Percentiles rank a stretch among this genome's conserved stretches.
phyloP scores from a whole-genome alignment of 2,329 filamentous ascomycete species.

The Claviceps africana region DNA sequence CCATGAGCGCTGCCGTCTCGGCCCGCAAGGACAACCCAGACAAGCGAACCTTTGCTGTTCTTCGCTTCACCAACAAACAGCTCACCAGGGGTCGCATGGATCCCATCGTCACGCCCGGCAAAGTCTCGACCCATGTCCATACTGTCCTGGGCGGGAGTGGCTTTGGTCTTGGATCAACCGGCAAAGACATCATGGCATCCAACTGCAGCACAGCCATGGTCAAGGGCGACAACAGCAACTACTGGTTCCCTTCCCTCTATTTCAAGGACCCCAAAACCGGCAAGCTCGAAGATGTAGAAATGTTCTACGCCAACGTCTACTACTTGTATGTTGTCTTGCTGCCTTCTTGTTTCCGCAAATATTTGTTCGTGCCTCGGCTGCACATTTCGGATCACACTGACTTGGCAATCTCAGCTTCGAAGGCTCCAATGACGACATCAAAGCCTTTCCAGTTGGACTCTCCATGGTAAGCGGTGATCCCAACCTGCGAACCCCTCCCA shows the following conservation, averaged over 20 bases:
- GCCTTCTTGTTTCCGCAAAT: not conserved
- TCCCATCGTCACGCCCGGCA: conserved; percentile 52
- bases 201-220: conserved; percentile 58
- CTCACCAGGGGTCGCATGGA: conserved; percentile 51
- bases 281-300: conserved; percentile 49
- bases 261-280: conserved; percentile 50
- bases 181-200: conserved; percentile 43
- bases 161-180: conserved; percentile 49
- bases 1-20: conserved; percentile 22
- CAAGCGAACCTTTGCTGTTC: conserved; percentile 47
- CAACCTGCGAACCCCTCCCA: conserved; percentile 41
- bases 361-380: not conserved
- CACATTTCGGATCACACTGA: not conserved
- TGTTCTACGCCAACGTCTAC: conserved; percentile 64
- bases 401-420: conserved; percentile 33
- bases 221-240: conserved; percentile 56
- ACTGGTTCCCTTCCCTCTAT: conserved; percentile 64
- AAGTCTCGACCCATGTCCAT: conserved; percentile 49
- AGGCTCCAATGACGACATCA: conserved; percentile 48
- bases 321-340: conserved; percentile 40
- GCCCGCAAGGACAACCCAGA: conserved; percentile 29
- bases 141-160: conserved; percentile 56
- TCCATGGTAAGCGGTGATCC: conserved; percentile 58
- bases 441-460: conserved; percentile 56
- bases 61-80: conserved; percentile 54